Evolutionary conservation across 2,329 filamentous ascomycete species (phyloP).

Genomic region (Ascocoryne sarcoides): DNA sequence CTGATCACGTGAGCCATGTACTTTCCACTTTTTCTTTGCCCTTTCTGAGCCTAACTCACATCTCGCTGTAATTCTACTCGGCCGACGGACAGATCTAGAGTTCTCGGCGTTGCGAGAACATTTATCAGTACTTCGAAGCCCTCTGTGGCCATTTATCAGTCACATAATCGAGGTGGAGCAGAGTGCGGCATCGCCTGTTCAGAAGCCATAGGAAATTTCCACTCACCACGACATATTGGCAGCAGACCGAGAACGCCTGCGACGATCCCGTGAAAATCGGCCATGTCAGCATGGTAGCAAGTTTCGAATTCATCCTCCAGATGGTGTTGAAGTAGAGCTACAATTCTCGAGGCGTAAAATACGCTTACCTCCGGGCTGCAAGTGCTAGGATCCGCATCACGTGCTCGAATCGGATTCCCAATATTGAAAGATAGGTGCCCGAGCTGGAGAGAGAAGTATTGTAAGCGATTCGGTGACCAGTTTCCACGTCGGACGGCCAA

Average conservation of each 20-base stretch:
- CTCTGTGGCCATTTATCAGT: constrained; percentile 9
- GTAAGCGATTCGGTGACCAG: not conserved
- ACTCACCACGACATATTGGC: constrained; percentile 21
- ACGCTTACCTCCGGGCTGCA: constrained; percentile 7
- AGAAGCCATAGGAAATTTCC: not conserved
- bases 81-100: constrained; percentile 16
- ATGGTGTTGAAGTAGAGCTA: not conserved
- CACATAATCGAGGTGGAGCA: too few species aligned
- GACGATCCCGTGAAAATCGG: constrained; percentile 20
- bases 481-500: not conserved
- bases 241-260: constrained; percentile 18
- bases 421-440: not conserved
- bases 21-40: constrained; percentile 1
- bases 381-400: constrained; percentile 4
- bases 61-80: constrained; percentile 21
- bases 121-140: constrained; percentile 20
- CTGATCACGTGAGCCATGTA: constrained; percentile 16
- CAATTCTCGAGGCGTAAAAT: constrained; percentile 1
- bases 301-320: not conserved
- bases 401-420: constrained; percentile 8
- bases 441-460: not conserved
- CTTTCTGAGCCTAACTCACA: constrained; percentile 11
- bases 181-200: too few species aligned
- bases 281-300: constrained; percentile 6
- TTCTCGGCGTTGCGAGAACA: constrained; percentile 16